A percentile compares a stretch with the other conserved stretches of the same genome.
phyloP scores from a whole-genome alignment of 805 yeast species.

The Yamadazyma paraphyllophila region DNA sequence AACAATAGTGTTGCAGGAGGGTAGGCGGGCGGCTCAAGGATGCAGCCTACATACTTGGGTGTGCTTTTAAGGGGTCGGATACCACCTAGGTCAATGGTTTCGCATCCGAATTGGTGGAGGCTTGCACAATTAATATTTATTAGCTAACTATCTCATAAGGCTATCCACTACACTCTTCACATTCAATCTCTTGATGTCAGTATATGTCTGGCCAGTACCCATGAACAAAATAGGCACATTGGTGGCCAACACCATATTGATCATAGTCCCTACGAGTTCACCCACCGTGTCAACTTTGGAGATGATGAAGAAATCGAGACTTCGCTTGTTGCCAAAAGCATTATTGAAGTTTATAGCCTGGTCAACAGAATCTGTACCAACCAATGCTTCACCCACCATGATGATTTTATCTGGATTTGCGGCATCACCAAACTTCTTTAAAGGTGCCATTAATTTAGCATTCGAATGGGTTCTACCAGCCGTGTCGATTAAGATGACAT shows the following conservation, averaged over 20 bases:
- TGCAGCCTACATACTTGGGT: no score
- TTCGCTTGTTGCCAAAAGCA: constrained; percentile 83
- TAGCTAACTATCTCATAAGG: constrained; percentile 50
- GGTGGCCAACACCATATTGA: constrained; percentile 95
- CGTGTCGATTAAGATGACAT: constrained; percentile 90
- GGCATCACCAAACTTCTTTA: constrained; percentile 91
- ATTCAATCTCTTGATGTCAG: constrained; percentile 85
- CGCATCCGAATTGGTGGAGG: no score
- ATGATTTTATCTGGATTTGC: constrained; percentile 95
- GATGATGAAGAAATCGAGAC: constrained; percentile 84
- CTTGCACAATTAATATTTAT: no score
- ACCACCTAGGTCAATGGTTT: no score
- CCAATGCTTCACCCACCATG: constrained; percentile 98
- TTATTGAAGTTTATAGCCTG: constrained; percentile 91
- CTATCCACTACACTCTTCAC: constrained; percentile 91
- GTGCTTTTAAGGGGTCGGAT: no score
- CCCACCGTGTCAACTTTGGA: constrained; percentile 98
- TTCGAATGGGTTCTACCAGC: constrained; percentile 98
- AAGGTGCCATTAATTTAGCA: constrained; percentile 90
- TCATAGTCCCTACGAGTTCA: constrained; percentile 93
- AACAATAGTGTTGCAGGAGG: no score
- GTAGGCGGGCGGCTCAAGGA: no score
- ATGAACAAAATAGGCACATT: constrained; percentile 93
- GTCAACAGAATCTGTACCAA: constrained; percentile 94
- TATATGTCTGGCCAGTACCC: constrained; percentile 96